Percentiles rank a stretch among this genome's conserved stretches.
Conservation (phyloP, 2,329 filamentous ascomycete genomes). For the Fusarium nelsonii region DNA sequence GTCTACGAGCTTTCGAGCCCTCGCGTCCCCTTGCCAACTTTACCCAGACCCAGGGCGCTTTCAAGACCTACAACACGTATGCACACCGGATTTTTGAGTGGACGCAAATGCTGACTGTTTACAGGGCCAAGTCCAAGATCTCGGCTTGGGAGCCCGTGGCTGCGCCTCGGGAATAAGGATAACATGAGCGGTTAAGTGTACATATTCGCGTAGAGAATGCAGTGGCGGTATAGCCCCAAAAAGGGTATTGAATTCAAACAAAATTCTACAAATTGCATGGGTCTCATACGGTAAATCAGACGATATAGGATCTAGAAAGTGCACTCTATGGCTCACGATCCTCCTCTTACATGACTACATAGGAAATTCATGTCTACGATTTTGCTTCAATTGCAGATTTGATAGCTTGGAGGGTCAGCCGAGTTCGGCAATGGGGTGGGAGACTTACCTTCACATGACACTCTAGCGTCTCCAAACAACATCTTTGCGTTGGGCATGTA, state of each 20-base stretch:
- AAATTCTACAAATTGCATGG: constrained; percentile 17
- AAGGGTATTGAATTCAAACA: constrained; percentile 35
- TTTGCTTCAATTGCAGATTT: constrained; percentile 57
- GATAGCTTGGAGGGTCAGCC: constrained; percentile 54
- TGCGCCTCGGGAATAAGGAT: constrained; percentile 51
- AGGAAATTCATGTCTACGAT: constrained; percentile 36
- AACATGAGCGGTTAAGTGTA: constrained; percentile 33
- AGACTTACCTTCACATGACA: constrained; percentile 79
- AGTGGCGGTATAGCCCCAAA: constrained; percentile 24
- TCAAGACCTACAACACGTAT: constrained; percentile 95
- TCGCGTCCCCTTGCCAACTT: constrained; percentile 77
- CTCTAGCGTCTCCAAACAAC: constrained; percentile 91
- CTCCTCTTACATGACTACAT: constrained; percentile 29
- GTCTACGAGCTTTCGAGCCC: constrained; percentile 80
- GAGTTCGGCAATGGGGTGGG: background rate
- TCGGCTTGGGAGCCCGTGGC: constrained; percentile 64
- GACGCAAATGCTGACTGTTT: constrained; percentile 30
- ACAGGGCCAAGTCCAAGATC: constrained; percentile 67
- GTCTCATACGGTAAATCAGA: constrained; percentile 20
- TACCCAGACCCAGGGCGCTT: constrained; percentile 82
- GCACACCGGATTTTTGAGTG: constrained; percentile 54
- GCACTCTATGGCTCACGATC: constrained; percentile 40
- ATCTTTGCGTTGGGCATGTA: constrained; percentile 91
- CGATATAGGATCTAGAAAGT: constrained; percentile 41
- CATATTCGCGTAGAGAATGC: constrained; percentile 46